phyloP scores from a whole-genome alignment of 2,329 filamentous ascomycete genomes.

The Fusarium sp. region DNA sequence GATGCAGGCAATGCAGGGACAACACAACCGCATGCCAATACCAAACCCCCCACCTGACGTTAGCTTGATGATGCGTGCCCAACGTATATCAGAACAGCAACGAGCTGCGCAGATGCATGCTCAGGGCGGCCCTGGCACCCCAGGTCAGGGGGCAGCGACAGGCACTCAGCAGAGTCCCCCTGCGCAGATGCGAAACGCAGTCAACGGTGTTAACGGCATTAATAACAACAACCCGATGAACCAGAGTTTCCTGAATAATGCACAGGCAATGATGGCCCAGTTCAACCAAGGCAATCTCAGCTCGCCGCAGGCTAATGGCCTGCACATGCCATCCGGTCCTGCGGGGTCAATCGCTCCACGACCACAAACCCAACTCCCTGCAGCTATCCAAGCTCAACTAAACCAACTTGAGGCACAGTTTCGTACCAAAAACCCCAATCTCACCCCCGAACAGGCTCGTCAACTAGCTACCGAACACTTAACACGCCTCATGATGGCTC shows the following conservation, averaged over 20 bases:
- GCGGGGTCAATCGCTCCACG: constrained; percentile 59
- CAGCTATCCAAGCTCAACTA: constrained; percentile 62
- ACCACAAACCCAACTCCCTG: constrained; percentile 58
- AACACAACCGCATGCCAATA: constrained; percentile 71
- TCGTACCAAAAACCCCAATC: constrained; percentile 62
- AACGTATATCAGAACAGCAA: constrained; percentile 75
- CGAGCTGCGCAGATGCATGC: constrained; percentile 62
- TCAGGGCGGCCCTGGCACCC: constrained; percentile 51
- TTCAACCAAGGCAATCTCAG: constrained; percentile 58
- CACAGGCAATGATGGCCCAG: constrained; percentile 64
- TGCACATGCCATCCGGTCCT: constrained; percentile 60
- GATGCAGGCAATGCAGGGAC: constrained; percentile 68
- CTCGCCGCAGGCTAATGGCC: constrained; percentile 58
- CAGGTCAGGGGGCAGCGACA: constrained; percentile 43
- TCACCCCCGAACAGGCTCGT: constrained; percentile 62
- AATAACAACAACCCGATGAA: constrained; percentile 58
- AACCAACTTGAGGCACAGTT: constrained; percentile 65
- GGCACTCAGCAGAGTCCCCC: constrained; percentile 57
- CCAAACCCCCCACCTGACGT: constrained; percentile 60
- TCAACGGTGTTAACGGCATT: constrained; percentile 43
- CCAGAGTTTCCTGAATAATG: constrained; percentile 64
- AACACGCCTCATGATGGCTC: constrained; percentile 60
- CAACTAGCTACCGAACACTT: constrained; percentile 65
- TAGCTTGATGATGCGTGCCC: constrained; percentile 70
- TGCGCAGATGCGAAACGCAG: constrained; percentile 55